Evolutionary conservation across 164 flowering plant species (phyloP).

Genomic region (Vitis labrusca): DNA sequence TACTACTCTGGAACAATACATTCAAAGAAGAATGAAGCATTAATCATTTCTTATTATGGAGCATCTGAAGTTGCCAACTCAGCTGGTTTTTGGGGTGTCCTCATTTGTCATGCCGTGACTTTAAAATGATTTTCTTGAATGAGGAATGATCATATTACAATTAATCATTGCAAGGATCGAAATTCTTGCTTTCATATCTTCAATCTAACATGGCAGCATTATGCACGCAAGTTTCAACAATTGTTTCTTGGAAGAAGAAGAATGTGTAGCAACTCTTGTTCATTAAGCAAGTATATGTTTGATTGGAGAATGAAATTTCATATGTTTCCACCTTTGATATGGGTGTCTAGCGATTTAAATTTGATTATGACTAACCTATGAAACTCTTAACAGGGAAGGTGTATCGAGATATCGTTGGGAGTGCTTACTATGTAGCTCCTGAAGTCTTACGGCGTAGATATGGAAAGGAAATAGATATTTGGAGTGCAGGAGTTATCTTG

Average conservation of each 20-base stretch:
- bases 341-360: neutral
- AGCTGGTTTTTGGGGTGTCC: neutral
- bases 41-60: neutral
- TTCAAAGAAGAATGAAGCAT: neutral
- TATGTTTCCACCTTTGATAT: neutral
- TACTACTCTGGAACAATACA: too few relatives aligned
- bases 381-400: conserved; percentile 60
- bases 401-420: conserved; percentile 85
- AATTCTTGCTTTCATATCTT: too few relatives aligned
- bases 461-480: conserved; percentile 87
- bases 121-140: neutral
- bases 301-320: neutral
- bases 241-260: neutral
- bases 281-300: neutral
- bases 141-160: neutral
- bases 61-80: neutral
- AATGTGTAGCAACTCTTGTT: neutral
- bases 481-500: conserved; percentile 96
- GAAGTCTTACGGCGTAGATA: conserved; percentile 82
- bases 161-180: too few relatives aligned
- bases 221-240: too few relatives aligned
- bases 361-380: conserved; percentile 1
- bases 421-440: conserved; percentile 97
- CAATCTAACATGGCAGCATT: too few relatives aligned
- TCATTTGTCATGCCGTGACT: neutral